Conservation (phyloP, 495 filamentous ascomycete genomes). For the Lophiostoma macrostomum region DNA sequence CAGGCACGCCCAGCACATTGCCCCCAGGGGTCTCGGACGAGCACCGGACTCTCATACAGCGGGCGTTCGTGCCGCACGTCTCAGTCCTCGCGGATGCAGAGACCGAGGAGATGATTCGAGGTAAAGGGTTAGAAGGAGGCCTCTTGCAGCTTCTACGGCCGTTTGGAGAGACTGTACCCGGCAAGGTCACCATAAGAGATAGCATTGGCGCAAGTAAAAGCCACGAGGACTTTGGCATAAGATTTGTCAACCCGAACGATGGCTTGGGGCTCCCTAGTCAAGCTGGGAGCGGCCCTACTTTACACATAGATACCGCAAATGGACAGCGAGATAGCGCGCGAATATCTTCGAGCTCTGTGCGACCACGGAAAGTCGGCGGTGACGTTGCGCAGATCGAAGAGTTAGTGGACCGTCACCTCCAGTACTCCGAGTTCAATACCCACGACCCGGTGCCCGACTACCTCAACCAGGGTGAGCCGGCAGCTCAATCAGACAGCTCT, state of each 20-base stretch:
- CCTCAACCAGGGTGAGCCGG: conserved; percentile 35
- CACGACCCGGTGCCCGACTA: conserved; percentile 38
- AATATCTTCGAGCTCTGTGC: conserved; percentile 17
- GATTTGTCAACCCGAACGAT: conserved; percentile 64
- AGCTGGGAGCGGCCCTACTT: conserved; percentile 40
- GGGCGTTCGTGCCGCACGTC: conserved; percentile 83
- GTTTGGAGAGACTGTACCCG: conserved; percentile 84
- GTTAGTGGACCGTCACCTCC: conserved; percentile 52
- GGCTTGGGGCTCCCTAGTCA: conserved; percentile 52
- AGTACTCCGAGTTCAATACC: conserved; percentile 43
- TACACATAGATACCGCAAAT: conserved; percentile 28
- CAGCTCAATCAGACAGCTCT: conserved; percentile 7
- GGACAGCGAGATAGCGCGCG: conserved; percentile 24
- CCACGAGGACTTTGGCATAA: conserved; percentile 87
- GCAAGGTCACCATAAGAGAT: conserved; percentile 86
- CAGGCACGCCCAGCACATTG: conserved; percentile 20
- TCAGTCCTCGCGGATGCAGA: conserved; percentile 79
- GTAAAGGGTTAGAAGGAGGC: conserved; percentile 81
- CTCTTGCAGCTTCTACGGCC: conserved; percentile 82
- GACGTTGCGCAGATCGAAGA: conserved; percentile 60
- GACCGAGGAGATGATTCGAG: conserved; percentile 71
- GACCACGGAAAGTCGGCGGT: conserved; percentile 41
- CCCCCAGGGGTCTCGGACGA: conserved; percentile 47
- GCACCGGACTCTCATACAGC: conserved; percentile 69
- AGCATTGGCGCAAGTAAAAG: conserved; percentile 75